phyloP scores from a whole-genome alignment of 768 basidiomycete genomes.

The Rhodotorula diobovata region DNA sequence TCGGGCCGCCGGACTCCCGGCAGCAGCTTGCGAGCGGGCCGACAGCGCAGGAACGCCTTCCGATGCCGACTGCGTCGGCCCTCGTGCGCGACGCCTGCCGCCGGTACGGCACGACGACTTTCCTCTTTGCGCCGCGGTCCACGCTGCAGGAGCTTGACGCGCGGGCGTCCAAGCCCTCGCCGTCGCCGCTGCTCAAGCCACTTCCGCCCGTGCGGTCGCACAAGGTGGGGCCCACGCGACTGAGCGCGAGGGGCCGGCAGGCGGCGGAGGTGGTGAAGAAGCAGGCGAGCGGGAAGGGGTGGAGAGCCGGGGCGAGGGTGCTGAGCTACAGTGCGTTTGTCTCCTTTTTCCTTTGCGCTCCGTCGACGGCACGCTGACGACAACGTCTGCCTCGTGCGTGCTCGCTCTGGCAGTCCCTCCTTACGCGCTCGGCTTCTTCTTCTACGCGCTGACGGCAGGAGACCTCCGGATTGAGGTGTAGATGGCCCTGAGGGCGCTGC shows the following conservation, averaged over 20 bases:
- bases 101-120: constrained; percentile 22
- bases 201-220: not conserved
- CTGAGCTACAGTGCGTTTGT: constrained; percentile 2
- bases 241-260: constrained; percentile 15
- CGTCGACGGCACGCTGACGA: no score
- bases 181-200: not conserved
- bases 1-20: no score
- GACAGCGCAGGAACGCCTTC: not conserved
- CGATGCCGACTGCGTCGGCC: constrained; percentile 10
- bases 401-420: constrained; percentile 13
- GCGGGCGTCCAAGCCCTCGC: not conserved
- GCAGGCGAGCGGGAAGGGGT: constrained; percentile 6
- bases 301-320: constrained; percentile 3
- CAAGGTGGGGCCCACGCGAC: constrained; percentile 20
- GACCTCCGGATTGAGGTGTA: no score
- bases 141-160: constrained; percentile 10
- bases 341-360: not conserved
- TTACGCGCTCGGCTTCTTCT: not conserved
- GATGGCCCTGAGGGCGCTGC: no score
- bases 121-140: constrained; percentile 25
- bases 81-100: constrained; percentile 14
- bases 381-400: not conserved
- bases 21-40: not conserved
- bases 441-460: not conserved
- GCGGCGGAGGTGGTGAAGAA: not conserved